phyloP scores from a whole-genome alignment of 257 asterid genomes.

The Lycium ferocissimum region DNA sequence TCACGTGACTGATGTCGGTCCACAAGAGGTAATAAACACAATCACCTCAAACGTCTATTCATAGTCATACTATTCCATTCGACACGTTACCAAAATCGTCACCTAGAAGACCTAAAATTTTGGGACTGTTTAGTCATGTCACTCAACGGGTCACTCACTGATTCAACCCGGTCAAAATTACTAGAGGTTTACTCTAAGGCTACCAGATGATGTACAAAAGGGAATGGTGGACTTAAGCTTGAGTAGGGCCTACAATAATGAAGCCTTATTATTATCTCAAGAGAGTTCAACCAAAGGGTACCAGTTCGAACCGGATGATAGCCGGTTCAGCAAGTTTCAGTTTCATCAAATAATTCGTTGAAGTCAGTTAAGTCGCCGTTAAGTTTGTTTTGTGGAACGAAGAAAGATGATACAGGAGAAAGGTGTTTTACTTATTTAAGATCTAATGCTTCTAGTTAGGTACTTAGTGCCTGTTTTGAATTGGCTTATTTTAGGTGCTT shows the following conservation, averaged over 20 bases:
- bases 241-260: slow-evolving; percentile 33
- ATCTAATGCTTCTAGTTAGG: slow-evolving; percentile 24
- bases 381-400: background rate
- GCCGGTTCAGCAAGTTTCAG: background rate
- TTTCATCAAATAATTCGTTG: slow-evolving; percentile 35
- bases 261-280: slow-evolving; percentile 22
- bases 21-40: slow-evolving; percentile 19
- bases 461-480: background rate
- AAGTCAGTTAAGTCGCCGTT: slow-evolving; percentile 36
- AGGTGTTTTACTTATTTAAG: slow-evolving; percentile 25
- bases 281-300: slow-evolving; percentile 40
- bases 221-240: slow-evolving; percentile 35
- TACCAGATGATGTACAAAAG: slow-evolving; percentile 41
- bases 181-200: slow-evolving; percentile 46
- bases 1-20: background rate
- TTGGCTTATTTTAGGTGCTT: no score
- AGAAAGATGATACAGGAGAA: background rate
- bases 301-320: slow-evolving; percentile 29
- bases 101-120: background rate
- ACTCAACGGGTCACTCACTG: slow-evolving; percentile 47
- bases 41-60: background rate
- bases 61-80: background rate
- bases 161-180: slow-evolving; percentile 36
- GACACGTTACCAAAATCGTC: background rate
- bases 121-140: slow-evolving; percentile 31